A percentile compares a stretch with the other conserved stretches of the same genome.
Conservation (phyloP, 352 stramenopile genomes). For the Elongisporangium undulatum region DNA sequence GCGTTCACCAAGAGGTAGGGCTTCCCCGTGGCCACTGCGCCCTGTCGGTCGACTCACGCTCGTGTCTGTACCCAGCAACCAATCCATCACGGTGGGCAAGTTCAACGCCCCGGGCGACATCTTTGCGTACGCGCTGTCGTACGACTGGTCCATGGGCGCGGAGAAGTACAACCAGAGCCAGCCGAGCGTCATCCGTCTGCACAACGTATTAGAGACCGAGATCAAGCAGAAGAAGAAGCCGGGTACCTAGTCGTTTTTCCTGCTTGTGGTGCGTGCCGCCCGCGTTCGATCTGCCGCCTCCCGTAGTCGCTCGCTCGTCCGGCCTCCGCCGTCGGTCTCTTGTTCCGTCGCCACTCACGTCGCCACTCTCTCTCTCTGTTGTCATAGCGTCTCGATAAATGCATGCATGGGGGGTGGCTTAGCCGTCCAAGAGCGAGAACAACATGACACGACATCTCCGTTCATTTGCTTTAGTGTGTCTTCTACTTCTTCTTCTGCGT, state of each 20-base stretch:
- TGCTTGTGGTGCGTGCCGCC: constrained; percentile 7
- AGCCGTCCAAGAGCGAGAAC: not conserved
- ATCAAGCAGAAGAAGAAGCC: constrained; percentile 95
- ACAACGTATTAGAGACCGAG: constrained; percentile 90
- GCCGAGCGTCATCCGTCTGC: constrained; percentile 91
- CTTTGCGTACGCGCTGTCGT: constrained; percentile 95
- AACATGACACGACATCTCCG: not conserved
- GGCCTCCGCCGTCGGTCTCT: not conserved
- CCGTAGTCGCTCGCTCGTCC: constrained; percentile 2
- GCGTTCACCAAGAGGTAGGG: constrained; percentile 72
- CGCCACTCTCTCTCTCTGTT: constrained; percentile 12
- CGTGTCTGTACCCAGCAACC: constrained; percentile 38
- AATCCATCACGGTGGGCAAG: constrained; percentile 87
- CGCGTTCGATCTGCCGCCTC: not conserved
- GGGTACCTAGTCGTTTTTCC: constrained; percentile 52
- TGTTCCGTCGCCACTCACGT: not conserved
- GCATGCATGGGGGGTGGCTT: constrained; percentile 14
- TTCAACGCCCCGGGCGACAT: constrained; percentile 94
- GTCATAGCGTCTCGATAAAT: constrained; percentile 31
- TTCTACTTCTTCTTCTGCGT: constrained; percentile 12
- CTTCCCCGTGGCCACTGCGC: not conserved
- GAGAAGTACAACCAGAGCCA: constrained; percentile 85
- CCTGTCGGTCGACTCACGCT: not conserved
- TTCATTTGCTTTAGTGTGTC: not conserved
- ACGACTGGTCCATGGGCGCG: constrained; percentile 96